Conservation (phyloP, 176 grass and related monocot genomes). For the Triticum aestivum region IWGSC_CS_RefSeq_v2.1 NC_057801.1:505928024-505928523, state of each 20-base stretch:
- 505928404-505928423: conserved; percentile 24
- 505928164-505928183: too few relatives aligned
- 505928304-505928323: too few relatives aligned
- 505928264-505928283: background rate
- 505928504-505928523: conserved; percentile 14
- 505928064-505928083: too few relatives aligned
- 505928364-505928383: conserved; percentile 9
- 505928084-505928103: too few relatives aligned
- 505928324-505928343: background rate
- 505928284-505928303: background rate
- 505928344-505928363: conserved; percentile 29
- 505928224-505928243: background rate
- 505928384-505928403: background rate
- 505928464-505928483: conserved; percentile 13
- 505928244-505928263: background rate
- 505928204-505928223: background rate
- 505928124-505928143: too few relatives aligned
- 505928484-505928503: conserved; percentile 28
- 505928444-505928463: background rate
- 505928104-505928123: too few relatives aligned
- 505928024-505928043: too few relatives aligned
- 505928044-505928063: too few relatives aligned
- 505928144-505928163: too few relatives aligned
- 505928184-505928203: background rate
- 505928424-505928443: conserved; percentile 2